phyloP scores from a whole-genome alignment of 495 filamentous ascomycete genomes.

The Trichoderma parareesei region DNA sequence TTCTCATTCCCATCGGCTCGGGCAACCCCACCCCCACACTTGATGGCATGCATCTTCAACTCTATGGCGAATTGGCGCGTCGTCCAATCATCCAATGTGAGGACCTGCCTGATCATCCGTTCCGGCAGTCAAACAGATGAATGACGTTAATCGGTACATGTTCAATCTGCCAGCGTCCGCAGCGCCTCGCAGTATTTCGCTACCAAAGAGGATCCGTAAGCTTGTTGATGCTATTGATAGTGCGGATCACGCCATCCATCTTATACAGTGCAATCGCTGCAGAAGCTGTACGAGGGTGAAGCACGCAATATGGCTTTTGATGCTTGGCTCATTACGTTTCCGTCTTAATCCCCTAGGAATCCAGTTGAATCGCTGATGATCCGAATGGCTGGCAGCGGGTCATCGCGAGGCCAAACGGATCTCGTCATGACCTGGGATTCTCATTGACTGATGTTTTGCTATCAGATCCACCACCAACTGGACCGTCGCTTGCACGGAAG shows the following conservation, averaged over 20 bases:
- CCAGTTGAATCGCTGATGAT: not conserved
- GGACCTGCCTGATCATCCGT: not conserved
- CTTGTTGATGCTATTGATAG: conserved; percentile 5
- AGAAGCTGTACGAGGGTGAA: not conserved
- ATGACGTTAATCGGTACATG: not conserved
- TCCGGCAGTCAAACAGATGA: not conserved
- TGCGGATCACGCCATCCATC: conserved; percentile 6
- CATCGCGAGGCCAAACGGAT: conserved; percentile 1
- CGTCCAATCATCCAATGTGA: not conserved
- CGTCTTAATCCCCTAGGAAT: not conserved
- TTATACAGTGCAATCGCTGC: conserved; percentile 3
- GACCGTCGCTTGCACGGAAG: not conserved
- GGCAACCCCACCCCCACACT: conserved; percentile 7
- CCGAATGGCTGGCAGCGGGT: not conserved
- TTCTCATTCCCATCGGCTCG: conserved; percentile 34
- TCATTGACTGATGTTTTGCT: not conserved
- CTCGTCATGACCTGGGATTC: not conserved
- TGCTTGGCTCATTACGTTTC: not conserved
- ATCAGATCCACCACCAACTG: not conserved
- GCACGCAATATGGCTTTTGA: not conserved
- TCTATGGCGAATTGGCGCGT: conserved; percentile 7
- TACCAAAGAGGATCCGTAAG: not conserved
- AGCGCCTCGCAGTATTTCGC: not conserved
- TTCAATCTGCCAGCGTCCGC: not conserved
- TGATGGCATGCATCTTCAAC: conserved; percentile 1